Evolutionary conservation across 1,139 yeast genomes (phyloP), one percentile per base, ranked within the genome.

Genomic region (Debaryomyces singareniensis): DNA sequence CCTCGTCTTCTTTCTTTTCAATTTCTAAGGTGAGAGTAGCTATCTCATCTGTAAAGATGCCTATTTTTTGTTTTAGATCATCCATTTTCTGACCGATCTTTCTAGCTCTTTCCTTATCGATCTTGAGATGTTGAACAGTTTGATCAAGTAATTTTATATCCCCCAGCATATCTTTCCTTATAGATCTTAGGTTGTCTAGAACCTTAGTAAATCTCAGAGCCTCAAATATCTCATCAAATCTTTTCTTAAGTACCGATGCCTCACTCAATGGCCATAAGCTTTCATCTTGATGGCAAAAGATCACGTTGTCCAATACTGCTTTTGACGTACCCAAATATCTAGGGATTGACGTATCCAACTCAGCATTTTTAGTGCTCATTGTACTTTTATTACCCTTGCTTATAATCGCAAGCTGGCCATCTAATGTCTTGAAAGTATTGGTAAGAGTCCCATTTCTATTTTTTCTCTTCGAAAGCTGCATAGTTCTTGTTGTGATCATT

Each of bases 261-360:
- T 93, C 99, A 42, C 91, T 77, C 34, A 93, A 63, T 2, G 99
- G 99, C 99, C 99, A 93, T 24, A 86, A 58, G 47, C 93, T 81
- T 37, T 93, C 99, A 48, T 93, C 99, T 53, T 93, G 99, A 50
- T 93, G 99, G 49, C 98, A 91, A 53, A 93, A 93, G 2, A 91
- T 80, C 27, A 93, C 98, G 52, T 87, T 85, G 43, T 91, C 96
- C 29, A 93, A 58, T 31, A 93, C 76, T 0, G 97, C 86, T 33
- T 76, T 74, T 0, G 96, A 82, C 0, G 89, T 96, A 4, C 98
- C 98, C 33, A 93, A 61, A 41, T 78, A 79, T 11, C 71, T 62
- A 1, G 97, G 96, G 29, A 91, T 78, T 34, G 82, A 83, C 2
- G 71, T 59, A 47, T 91, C 97, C 32, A 93, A 66, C 41, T 91